Conservation (phyloP, 169 alveolate genomes). For the Eimeria tenella region DNA sequence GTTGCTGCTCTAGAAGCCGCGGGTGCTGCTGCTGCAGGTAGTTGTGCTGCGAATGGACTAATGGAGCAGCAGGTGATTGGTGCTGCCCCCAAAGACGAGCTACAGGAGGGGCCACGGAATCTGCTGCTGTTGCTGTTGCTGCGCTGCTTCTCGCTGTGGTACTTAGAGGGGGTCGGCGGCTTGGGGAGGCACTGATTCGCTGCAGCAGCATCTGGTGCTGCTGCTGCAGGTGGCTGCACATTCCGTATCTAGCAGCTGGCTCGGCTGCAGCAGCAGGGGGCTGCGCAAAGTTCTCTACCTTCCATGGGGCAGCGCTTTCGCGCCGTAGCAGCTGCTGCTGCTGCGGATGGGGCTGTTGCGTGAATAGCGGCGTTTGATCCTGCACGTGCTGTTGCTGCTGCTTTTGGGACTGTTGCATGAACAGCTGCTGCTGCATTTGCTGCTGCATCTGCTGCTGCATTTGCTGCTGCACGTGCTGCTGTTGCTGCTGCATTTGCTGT, state of each 20-base stretch:
- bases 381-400: background rate
- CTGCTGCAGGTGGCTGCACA: background rate
- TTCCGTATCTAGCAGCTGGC: too few relatives aligned
- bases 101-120: background rate
- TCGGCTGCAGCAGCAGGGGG: too few relatives aligned
- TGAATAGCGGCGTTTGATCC: background rate
- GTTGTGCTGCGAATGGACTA: background rate
- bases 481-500: conserved; percentile 3
- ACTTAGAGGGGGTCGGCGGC: background rate
- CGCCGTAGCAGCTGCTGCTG: background rate
- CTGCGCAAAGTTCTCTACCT: too few relatives aligned
- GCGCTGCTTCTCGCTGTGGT: conserved; percentile 6
- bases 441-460: background rate
- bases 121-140: conserved; percentile 9
- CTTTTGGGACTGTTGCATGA: background rate
- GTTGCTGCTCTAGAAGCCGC: too few relatives aligned
- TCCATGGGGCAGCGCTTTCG: background rate
- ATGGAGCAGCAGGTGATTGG: background rate
- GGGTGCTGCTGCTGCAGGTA: background rate
- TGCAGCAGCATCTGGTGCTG: conserved; percentile 28
- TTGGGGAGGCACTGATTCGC: background rate
- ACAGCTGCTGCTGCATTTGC: conserved; percentile 5
- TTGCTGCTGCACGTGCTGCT: conserved; percentile 13
- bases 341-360: background rate
- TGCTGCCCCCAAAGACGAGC: background rate